Evolutionary conservation across 768 basidiomycete species (phyloP), one percentile per base, ranked within the genome.

Genomic region (Pisolithus orientalis): DNA sequence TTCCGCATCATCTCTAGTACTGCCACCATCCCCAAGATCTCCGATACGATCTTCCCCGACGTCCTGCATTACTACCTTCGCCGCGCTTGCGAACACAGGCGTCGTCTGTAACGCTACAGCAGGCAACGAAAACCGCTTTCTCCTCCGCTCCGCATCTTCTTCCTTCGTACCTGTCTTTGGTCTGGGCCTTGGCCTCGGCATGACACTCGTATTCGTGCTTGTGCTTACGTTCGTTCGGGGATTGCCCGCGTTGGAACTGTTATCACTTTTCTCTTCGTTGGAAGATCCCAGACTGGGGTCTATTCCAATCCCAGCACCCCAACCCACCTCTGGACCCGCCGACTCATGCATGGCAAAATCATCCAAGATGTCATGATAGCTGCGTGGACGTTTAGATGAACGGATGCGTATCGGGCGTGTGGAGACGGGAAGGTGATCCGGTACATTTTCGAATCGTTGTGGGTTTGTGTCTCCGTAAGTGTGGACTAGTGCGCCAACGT

Each of bases 91-190:
- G 28, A 82, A 85, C 13, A 90, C 87, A 16, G 78, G 80, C 29
- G 82, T 81, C 29, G 82, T 82, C 57, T 90, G 87, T 64, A 90
- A 57, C 37, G 84, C 86, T 37, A 91, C 73, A n/a, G 85, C 85
- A 44, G 88, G 86, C 47, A 86, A 54, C 46, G 89, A 90, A 60
- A 89, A 89, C 38, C 86, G 78, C 62, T 87, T 86, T 60, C 72
- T 73, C 59, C 80, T 66, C 57, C 84, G 70, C 42, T 76, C 77
- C 0, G 85, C 86, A 55, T 86, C 78, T 62, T 87, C 86, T 59
- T 64, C 74, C 53, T 74, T 21, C 3, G 16, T 59, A 46, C 67
- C 28, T 37, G 55, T 46, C 7, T 16, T 49, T 55, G 4, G 53
- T 59, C 29, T 46, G 21, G 5, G 25, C 28, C 25, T 28, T 28